These are phyloP conservation scores for Eucalyptus tenuipes DNA, from an alignment of 345 rosid species.

Conservation along the genomic window DNA sequence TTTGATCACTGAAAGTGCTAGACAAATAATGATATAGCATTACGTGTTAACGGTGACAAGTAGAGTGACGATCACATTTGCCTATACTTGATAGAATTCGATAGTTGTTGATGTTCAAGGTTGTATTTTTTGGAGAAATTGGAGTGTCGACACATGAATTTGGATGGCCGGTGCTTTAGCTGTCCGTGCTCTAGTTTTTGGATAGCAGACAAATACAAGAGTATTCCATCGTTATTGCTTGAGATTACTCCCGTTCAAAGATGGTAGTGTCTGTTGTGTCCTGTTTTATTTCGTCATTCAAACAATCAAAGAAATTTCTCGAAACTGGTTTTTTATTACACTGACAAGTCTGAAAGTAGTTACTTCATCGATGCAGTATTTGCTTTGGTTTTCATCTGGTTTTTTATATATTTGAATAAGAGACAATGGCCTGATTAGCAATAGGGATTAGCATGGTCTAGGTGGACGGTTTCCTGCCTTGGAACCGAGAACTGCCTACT, in stretches of 20 bases:
- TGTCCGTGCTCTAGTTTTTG: background rate
- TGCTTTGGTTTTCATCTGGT: background rate
- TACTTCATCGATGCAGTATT: background rate
- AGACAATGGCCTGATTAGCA: background rate
- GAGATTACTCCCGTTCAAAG: background rate
- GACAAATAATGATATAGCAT: background rate
- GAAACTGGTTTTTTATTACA: background rate
- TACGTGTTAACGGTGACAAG: background rate
- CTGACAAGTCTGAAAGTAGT: background rate
- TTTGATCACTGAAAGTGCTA: background rate
- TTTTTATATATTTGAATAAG: background rate
- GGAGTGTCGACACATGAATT: background rate
- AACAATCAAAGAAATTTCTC: background rate
- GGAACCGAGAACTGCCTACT: fast-evolving
- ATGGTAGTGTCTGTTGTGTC: background rate
- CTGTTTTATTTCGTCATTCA: background rate
- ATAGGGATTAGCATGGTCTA: too few relatives aligned
- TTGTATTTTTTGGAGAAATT: background rate
- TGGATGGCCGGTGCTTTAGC: background rate
- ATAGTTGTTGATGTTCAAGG: background rate
- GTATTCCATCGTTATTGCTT: background rate
- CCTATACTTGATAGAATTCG: background rate
- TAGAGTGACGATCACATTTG: background rate
- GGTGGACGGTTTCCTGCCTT: too few relatives aligned
- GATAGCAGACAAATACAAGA: background rate